Conservation (phyloP, 495 filamentous ascomycete genomes). For the Talaromyces liani region DNA sequence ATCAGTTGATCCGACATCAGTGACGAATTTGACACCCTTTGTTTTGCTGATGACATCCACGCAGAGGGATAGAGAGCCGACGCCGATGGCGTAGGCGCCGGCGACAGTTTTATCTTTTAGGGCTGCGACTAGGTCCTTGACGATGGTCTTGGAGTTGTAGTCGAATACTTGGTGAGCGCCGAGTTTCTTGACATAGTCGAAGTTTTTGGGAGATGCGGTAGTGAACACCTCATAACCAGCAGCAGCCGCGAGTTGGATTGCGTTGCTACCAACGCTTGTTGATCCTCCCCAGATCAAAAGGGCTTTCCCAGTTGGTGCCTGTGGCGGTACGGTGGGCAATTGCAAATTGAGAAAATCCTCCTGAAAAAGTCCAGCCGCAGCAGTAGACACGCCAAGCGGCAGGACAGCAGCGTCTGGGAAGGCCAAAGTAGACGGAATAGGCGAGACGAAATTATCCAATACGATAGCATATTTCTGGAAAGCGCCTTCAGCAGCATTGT, state of each 20-base stretch:
- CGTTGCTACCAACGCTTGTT: constrained; percentile 33
- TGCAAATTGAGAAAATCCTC: neutral
- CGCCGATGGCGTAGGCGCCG: constrained; percentile 4
- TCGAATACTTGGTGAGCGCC: constrained; percentile 39
- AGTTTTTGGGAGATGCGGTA: constrained; percentile 36
- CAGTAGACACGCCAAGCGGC: constrained; percentile 27
- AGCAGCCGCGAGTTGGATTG: constrained; percentile 33
- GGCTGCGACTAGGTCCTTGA: constrained; percentile 11
- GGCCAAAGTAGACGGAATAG: constrained; percentile 26
- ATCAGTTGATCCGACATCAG: constrained; percentile 7
- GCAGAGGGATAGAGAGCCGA: neutral
- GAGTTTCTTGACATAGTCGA: constrained; percentile 33
- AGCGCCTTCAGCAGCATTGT: constrained; percentile 27
- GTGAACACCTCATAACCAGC: constrained; percentile 38
- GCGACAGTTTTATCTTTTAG: neutral
- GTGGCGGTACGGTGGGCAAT: constrained; percentile 3
- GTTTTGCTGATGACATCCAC: constrained; percentile 1
- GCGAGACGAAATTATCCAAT: constrained; percentile 13
- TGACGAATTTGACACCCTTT: constrained; percentile 1
- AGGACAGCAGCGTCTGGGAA: constrained; percentile 34
- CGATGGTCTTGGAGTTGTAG: constrained; percentile 30
- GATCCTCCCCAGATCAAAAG: constrained; percentile 44
- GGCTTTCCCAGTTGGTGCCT: constrained; percentile 8
- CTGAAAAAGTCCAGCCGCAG: constrained; percentile 16
- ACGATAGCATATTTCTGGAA: constrained; percentile 30